phyloP scores from a whole-genome alignment of 768 basidiomycete species.

The Phanerochaete sordida region DNA sequence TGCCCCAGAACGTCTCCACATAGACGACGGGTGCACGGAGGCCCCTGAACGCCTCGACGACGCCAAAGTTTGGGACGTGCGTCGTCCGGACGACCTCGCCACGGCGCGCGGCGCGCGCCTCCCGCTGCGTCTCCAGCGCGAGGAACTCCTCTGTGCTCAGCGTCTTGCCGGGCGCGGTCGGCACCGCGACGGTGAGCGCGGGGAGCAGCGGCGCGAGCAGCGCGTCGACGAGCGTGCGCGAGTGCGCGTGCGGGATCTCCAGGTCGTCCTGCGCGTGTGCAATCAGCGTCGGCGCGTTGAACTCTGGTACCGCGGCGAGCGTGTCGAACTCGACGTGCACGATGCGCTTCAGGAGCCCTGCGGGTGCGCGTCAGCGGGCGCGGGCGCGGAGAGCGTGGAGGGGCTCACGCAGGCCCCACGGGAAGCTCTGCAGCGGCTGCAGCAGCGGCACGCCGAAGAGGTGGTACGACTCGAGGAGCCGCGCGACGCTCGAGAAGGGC shows the following conservation, averaged over 20 bases:
- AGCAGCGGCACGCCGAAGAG: conserved; percentile 70
- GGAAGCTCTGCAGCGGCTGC: conserved; percentile 63
- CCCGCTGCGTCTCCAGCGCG: conserved; percentile 35
- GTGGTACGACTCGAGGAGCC: conserved; percentile 64
- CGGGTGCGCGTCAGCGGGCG: not conserved
- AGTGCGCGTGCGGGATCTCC: conserved; percentile 71
- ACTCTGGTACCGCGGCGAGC: conserved; percentile 50
- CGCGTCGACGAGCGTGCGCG: conserved; percentile 61
- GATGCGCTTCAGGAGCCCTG: conserved; percentile 55
- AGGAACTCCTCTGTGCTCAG: conserved; percentile 41
- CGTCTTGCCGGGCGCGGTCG: conserved; percentile 25
- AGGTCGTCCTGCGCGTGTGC: conserved; percentile 73
- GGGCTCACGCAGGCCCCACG: conserved; percentile 29
- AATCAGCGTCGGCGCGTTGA: conserved; percentile 67
- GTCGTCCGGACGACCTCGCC: conserved; percentile 42
- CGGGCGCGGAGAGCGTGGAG: not conserved
- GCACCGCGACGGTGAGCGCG: conserved; percentile 33
- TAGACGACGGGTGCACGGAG: conserved; percentile 44
- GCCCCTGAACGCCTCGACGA: conserved; percentile 50
- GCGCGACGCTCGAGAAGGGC: conserved; percentile 33
- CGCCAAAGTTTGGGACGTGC: conserved; percentile 46
- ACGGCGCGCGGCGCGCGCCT: conserved; percentile 38
- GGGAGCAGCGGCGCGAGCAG: conserved; percentile 66
- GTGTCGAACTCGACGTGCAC: conserved; percentile 62
- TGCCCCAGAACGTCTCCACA: conserved; percentile 54